A percentile compares a stretch with the other conserved stretches of the same genome.
Conservation (phyloP, 2,329 filamentous ascomycete genomes). For the Lasiodiplodia gonubiensis region DNA sequence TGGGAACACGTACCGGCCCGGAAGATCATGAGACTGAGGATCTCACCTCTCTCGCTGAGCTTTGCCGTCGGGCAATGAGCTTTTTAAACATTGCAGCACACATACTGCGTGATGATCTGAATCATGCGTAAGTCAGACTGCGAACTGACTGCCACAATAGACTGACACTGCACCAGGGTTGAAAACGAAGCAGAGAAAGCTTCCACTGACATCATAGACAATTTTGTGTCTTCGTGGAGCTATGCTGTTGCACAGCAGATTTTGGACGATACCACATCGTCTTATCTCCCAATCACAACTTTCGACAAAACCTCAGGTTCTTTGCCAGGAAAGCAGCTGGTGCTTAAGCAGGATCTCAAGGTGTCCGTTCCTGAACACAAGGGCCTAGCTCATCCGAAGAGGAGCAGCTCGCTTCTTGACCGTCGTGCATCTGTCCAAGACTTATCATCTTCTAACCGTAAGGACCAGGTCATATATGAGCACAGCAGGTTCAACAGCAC, state of each 20-base stretch:
- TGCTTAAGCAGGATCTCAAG: constrained; percentile 63
- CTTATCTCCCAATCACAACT: constrained; percentile 67
- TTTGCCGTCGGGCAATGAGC: constrained; percentile 80
- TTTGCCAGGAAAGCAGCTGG: constrained; percentile 51
- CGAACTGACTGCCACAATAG: background rate
- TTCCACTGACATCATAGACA: constrained; percentile 67
- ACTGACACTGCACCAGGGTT: constrained; percentile 40
- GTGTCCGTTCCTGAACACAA: constrained; percentile 69
- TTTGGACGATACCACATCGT: constrained; percentile 74
- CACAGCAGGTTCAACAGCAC: constrained; percentile 44
- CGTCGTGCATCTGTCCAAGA: constrained; percentile 41
- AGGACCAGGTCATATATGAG: constrained; percentile 45
- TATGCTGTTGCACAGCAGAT: constrained; percentile 79
- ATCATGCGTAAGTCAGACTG: constrained; percentile 58
- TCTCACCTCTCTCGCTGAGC: constrained; percentile 78
- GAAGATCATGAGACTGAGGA: constrained; percentile 69
- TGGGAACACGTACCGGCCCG: constrained; percentile 37
- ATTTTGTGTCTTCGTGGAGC: constrained; percentile 77
- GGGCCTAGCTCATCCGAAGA: constrained; percentile 71
- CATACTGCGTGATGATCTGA: constrained; percentile 78
- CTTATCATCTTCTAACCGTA: constrained; percentile 40
- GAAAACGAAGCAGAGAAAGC: constrained; percentile 37
- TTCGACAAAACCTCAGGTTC: constrained; percentile 34
- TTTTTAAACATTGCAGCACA: constrained; percentile 83
- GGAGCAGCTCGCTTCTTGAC: constrained; percentile 64